Base-by-base conservation (phyloP, 306 rosid genomes). In the Vigna trinervia region DNA sequence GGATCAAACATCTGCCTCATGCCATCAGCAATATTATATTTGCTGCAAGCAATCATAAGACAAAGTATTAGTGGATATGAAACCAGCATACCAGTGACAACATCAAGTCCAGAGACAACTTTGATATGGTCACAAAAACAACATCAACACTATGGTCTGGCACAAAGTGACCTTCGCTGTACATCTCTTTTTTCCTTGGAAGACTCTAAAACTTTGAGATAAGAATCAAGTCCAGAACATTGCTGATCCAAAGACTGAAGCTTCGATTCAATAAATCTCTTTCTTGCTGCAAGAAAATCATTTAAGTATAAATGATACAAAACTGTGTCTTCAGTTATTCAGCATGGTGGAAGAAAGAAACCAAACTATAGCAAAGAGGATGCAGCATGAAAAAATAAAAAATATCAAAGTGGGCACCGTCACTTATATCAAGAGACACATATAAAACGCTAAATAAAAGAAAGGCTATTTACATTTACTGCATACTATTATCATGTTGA, bases 1-100 rank as follows among this genome's bases (percentile, higher is more conserved):
- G 96, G 97, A 90, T 92, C 98, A 88, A 94, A 88, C 96, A 92
- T 90, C 74, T 89, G 93, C 47, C 91, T 88, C 97, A 94, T 92
- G 81, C 98, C 98, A 88, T 88, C 97, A 30, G 95, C 92, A 62
- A 90, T 82, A 85, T 89, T 90, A 89, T 82, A 90, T 78, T 92
- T 89, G 92, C 98, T 94, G 89, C 84, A 88, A 73, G 82, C 4
- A 73, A 73, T 71, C 69, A 84, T 77, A 82, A 74, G 66, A 85
- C 45, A 82, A 61, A 75, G 38, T 76, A 68, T 86, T 48, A 89
- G 81, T 61, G 70, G 39, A 82, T 80, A 48, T 48, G 68, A 77
- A 30, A 52, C 58, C 22, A 69, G 56, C 28, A 39, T 67, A 9
- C 19, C 50, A 20, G 30, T 19, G 60, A 54, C 60, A 54, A 19